These are phyloP conservation scores for Ogataea angusta DNA, from an alignment of 805 yeast species.

Conservation along the genomic window DNA sequence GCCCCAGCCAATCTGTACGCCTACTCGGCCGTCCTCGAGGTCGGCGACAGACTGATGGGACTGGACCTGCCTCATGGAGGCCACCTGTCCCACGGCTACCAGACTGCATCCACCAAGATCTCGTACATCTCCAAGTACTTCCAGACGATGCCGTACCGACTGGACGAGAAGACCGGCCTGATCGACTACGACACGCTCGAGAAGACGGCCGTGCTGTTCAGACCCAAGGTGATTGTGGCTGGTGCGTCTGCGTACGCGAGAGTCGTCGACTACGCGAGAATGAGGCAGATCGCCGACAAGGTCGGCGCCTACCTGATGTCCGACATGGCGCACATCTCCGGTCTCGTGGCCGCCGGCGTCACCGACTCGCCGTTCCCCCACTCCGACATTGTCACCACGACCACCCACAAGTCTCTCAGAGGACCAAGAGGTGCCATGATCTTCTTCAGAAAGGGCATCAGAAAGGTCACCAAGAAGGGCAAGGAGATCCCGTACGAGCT, in stretches of 20 bases:
- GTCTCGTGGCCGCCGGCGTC: slow-evolving; percentile 92
- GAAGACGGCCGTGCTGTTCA: slow-evolving; percentile 76
- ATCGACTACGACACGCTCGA: slow-evolving; percentile 89
- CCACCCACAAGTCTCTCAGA: slow-evolving; percentile 95
- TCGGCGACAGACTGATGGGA: slow-evolving; percentile 95
- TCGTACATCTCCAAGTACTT: slow-evolving; percentile 91
- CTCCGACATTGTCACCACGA: slow-evolving; percentile 95
- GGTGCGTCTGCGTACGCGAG: slow-evolving; percentile 97
- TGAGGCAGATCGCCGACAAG: slow-evolving; percentile 86
- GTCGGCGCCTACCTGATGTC: slow-evolving; percentile 90
- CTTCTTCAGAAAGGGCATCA: slow-evolving; percentile 91
- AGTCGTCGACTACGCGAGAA: slow-evolving; percentile 82
- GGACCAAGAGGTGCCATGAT: slow-evolving; percentile 99
- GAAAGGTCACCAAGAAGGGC: slow-evolving; percentile 80
- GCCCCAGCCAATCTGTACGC: slow-evolving; percentile 96
- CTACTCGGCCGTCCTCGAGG: slow-evolving; percentile 83
- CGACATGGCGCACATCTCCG: slow-evolving; percentile 98
- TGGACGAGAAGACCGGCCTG: slow-evolving; percentile 79
- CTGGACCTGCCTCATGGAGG: slow-evolving; percentile 98
- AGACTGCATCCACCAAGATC: slow-evolving; percentile 84
- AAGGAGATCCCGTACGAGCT: slow-evolving; percentile 82
- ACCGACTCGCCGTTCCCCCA: slow-evolving; percentile 89
- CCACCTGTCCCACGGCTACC: slow-evolving; percentile 96
- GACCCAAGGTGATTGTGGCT: slow-evolving; percentile 94
- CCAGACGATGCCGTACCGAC: slow-evolving; percentile 96